phyloP scores from a whole-genome alignment of 345 rosid genomes.

The Brassica carinata region DNA sequence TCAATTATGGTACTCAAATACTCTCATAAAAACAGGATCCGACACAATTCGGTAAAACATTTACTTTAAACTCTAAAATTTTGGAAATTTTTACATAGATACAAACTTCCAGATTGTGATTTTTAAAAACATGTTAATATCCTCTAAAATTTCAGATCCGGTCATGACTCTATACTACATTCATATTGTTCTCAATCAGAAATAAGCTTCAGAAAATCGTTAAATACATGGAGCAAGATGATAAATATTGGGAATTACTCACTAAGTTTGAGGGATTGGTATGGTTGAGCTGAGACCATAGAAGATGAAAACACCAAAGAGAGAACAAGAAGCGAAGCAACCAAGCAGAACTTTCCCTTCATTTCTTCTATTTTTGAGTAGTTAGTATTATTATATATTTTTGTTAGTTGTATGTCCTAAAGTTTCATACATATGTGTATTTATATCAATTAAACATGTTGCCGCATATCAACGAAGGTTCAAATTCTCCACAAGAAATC shows the following conservation, averaged over 20 bases:
- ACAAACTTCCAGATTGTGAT: too few species aligned
- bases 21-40: too few species aligned
- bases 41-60: too few species aligned
- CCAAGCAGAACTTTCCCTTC: slow-evolving; percentile 8
- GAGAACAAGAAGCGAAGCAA: not conserved
- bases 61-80: too few species aligned
- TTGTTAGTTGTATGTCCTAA: not conserved
- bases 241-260: slow-evolving; percentile 7
- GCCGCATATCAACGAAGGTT: not conserved
- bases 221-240: not conserved
- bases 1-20: too few species aligned
- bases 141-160: too few species aligned
- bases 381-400: not conserved
- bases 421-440: not conserved
- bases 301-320: slow-evolving; percentile 1
- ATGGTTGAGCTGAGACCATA: not conserved
- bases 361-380: not conserved
- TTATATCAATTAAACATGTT: not conserved
- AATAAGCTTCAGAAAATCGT: not conserved
- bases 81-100: too few species aligned
- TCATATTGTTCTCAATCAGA: too few species aligned
- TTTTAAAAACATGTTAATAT: too few species aligned
- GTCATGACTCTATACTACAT: too few species aligned
- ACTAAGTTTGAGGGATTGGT: not conserved
- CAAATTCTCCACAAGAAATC: not conserved